Conservation (phyloP, 495 filamentous ascomycete genomes). For the Aspergillus haitiensis region DNA sequence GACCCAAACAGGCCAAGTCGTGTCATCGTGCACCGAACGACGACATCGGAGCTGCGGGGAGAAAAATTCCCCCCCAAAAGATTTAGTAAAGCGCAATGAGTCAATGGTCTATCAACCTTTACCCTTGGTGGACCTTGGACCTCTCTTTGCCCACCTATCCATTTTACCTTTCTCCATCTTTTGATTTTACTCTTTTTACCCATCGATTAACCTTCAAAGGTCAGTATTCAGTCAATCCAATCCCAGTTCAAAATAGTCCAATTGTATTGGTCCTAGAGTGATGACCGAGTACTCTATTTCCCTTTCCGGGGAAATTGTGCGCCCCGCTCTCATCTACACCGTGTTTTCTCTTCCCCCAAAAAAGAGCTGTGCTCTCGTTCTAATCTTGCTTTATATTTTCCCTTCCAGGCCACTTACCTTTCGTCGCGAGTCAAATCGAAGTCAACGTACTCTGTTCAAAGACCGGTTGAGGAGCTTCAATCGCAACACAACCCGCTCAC, state of each 20-base stretch:
- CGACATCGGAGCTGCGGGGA: conserved; percentile 41
- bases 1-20: no score
- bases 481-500: conserved; percentile 11
- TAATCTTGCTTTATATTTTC: background rate
- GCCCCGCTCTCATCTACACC: conserved; percentile 7
- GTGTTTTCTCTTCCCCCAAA: background rate
- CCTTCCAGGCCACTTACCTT: background rate
- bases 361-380: background rate
- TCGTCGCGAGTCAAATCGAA: background rate
- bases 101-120: conserved; percentile 20
- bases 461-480: conserved; percentile 6
- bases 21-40: conserved; percentile 13
- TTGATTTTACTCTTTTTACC: background rate
- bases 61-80: conserved; percentile 21
- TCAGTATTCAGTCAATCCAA: conserved; percentile 10
- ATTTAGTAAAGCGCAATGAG: conserved; percentile 21
- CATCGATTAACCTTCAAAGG: conserved; percentile 11
- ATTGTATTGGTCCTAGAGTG: background rate
- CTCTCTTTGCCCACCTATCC: conserved; percentile 12
- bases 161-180: background rate
- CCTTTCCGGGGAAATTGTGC: conserved; percentile 2
- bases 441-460: background rate
- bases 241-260: background rate
- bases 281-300: conserved; percentile 4
- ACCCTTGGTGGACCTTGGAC: conserved; percentile 16